Evolutionary conservation across 805 yeast species (phyloP).

Genomic region (Candida stauntonica): DNA sequence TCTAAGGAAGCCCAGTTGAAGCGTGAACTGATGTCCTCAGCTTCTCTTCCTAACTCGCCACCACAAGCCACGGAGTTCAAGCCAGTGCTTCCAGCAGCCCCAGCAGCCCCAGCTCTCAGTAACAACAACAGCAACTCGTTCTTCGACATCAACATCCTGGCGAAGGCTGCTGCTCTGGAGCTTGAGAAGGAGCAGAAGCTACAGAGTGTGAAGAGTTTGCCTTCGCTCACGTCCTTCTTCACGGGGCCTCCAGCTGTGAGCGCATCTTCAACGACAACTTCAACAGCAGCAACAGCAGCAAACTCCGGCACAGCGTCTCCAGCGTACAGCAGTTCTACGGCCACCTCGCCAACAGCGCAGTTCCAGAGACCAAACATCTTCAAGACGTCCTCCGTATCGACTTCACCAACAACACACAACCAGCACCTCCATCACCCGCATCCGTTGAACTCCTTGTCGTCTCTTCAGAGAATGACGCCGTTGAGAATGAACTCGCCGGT

Average conservation of each 20-base stretch:
- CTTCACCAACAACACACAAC: constrained; percentile 20
- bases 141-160: constrained; percentile 28
- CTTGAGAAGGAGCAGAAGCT: constrained; percentile 27
- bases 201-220: constrained; percentile 27
- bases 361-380: constrained; percentile 18
- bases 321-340: neutral
- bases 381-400: constrained; percentile 15
- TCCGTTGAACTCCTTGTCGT: constrained; percentile 38
- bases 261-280: neutral
- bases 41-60: constrained; percentile 24
- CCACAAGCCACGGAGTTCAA: constrained; percentile 14
- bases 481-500: constrained; percentile 30
- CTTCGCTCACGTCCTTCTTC: constrained; percentile 27
- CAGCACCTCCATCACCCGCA: constrained; percentile 25
- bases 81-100: constrained; percentile 4
- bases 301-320: neutral
- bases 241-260: constrained; percentile 5
- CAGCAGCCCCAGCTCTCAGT: too few relatives aligned
- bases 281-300: constrained; percentile 3
- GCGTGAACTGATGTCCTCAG: constrained; percentile 12
- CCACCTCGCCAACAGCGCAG: constrained; percentile 14
- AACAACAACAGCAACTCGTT: constrained; percentile 12
- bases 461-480: constrained; percentile 64
- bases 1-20: constrained; percentile 13
- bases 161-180: constrained; percentile 29